Evolutionary conservation across 495 filamentous ascomycete genomes (phyloP).

Genomic region (Podospora bellae-mahoneyi): DNA sequence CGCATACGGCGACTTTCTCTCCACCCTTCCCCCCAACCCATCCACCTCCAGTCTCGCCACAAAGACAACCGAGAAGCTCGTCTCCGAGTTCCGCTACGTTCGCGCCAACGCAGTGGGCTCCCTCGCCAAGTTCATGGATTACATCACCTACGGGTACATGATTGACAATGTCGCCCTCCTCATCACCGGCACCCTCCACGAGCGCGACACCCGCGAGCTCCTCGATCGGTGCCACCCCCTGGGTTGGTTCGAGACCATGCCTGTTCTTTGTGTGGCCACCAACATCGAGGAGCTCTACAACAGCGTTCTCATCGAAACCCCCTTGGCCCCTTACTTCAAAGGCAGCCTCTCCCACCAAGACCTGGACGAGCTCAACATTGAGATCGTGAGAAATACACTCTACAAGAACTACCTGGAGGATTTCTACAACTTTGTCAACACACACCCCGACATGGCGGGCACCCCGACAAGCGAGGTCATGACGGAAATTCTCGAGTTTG

Average conservation of each 20-base stretch:
- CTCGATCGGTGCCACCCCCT: conserved; percentile 94
- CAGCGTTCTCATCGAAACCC: conserved; percentile 93
- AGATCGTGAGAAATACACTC: conserved; percentile 96
- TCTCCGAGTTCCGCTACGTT: conserved; percentile 94
- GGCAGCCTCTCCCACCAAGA: conserved; percentile 90
- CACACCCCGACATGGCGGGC: conserved; percentile 74
- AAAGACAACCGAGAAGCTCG: conserved; percentile 96
- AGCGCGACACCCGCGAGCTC: conserved; percentile 93
- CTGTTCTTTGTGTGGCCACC: conserved; percentile 92
- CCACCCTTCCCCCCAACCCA: conserved; percentile 89
- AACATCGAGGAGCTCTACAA: conserved; percentile 99
- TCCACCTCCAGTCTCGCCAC: conserved; percentile 92
- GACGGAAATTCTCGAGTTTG: conserved; percentile 91
- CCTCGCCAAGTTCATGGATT: conserved; percentile 91
- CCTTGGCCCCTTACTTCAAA: conserved; percentile 95
- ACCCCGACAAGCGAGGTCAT: conserved; percentile 92
- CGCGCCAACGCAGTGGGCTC: conserved; percentile 87
- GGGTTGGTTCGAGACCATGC: conserved; percentile 98
- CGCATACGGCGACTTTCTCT: conserved; percentile 95
- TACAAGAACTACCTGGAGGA: conserved; percentile 99
- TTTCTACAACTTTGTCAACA: conserved; percentile 88
- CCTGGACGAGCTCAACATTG: conserved; percentile 97
- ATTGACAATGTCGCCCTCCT: conserved; percentile 98
- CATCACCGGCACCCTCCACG: conserved; percentile 96
- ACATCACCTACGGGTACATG: conserved; percentile 98